phyloP scores from a whole-genome alignment of 139 green algal species.

The Ettlia oleoabundans region DNA sequence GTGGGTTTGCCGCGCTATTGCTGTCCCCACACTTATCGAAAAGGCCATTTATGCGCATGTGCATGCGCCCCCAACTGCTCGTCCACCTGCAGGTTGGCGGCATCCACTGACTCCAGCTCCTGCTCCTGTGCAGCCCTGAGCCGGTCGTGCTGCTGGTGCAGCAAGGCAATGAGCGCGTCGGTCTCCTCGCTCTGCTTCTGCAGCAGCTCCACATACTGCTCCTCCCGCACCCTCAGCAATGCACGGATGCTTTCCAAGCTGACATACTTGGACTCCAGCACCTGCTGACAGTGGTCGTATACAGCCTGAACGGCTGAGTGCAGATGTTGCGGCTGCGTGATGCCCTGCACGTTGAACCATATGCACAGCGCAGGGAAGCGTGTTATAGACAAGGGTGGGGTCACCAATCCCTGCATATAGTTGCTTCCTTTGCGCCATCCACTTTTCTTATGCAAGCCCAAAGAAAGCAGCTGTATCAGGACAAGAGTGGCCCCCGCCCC shows the following conservation, averaged over 20 bases:
- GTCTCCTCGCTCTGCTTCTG: slow-evolving; percentile 27
- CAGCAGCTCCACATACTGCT: slow-evolving; percentile 24
- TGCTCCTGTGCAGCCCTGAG: not conserved
- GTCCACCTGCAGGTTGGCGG: slow-evolving; percentile 29
- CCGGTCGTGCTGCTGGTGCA: not conserved
- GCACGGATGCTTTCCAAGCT: not conserved
- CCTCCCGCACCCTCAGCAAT: slow-evolving; percentile 11
- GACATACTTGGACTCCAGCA: slow-evolving; percentile 27
- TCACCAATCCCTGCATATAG: too few relatives aligned
- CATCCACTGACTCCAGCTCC: slow-evolving; percentile 32
- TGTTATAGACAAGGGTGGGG: too few relatives aligned
- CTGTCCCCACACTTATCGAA: too few relatives aligned
- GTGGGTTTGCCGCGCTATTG: too few relatives aligned
- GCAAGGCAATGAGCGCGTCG: slow-evolving; percentile 7
- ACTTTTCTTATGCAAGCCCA: too few relatives aligned
- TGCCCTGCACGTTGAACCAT: too few relatives aligned
- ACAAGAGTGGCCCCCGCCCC: too few relatives aligned
- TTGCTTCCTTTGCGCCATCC: too few relatives aligned
- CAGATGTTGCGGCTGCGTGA: not conserved
- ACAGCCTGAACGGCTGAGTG: not conserved
- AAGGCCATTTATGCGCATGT: too few relatives aligned
- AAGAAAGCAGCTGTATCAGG: too few relatives aligned
- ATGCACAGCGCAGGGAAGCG: too few relatives aligned
- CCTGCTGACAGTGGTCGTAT: slow-evolving; percentile 5
- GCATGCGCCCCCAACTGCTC: not conserved